These are phyloP conservation scores for Calophaca sinica DNA, from an alignment of 306 rosid species.

Conservation along the genomic window DNA sequence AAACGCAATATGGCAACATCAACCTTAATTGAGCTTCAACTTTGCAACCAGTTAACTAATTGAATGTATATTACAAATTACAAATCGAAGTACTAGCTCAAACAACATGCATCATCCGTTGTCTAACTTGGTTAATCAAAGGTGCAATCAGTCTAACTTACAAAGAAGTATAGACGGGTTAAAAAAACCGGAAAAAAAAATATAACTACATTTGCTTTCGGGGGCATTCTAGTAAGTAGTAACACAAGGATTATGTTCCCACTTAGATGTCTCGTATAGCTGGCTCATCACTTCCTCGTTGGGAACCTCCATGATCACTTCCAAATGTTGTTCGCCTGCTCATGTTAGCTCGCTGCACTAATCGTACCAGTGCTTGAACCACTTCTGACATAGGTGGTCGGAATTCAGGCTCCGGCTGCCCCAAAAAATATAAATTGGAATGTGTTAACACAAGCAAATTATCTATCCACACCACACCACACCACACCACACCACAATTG, in stretches of 20 bases:
- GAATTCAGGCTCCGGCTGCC: constrained; percentile 96
- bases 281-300: constrained; percentile 58
- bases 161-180: constrained; percentile 34
- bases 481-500: not conserved
- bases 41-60: constrained; percentile 46
- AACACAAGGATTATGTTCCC: constrained; percentile 16
- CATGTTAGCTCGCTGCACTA: constrained; percentile 98
- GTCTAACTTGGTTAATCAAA: constrained; percentile 40
- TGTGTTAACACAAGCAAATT: constrained; percentile 4
- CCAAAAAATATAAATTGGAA: constrained; percentile 32
- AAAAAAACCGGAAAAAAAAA: not conserved
- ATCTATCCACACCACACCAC: not conserved
- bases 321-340: constrained; percentile 95
- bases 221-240: constrained; percentile 14
- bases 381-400: constrained; percentile 99
- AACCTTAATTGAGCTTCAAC: constrained; percentile 5
- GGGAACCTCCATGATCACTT: constrained; percentile 78
- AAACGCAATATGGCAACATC: not conserved
- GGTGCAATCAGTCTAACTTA: constrained; percentile 41
- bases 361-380: constrained; percentile 85
- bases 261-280: constrained; percentile 57
- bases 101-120: constrained; percentile 50
- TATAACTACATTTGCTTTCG: constrained; percentile 33
- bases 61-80: constrained; percentile 43
- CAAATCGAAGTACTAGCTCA: constrained; percentile 39